These are phyloP conservation scores for Apiospora malaysiana DNA, from an alignment of 2,329 filamentous ascomycete species.

Conservation along the genomic window DNA sequence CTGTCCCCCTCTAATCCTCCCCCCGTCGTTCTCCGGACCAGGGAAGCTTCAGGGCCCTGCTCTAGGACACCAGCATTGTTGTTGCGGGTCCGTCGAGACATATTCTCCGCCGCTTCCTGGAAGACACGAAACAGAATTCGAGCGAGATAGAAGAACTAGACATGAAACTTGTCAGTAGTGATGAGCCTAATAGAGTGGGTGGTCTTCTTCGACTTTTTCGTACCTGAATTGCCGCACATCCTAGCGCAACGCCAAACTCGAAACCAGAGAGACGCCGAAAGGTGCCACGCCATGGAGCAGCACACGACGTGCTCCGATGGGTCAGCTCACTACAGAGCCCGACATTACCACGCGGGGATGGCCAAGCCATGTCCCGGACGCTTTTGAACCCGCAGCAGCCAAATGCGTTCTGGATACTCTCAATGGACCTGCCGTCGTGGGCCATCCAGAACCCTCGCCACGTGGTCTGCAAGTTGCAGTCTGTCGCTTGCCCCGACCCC, in stretches of 20 bases:
- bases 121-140: background rate
- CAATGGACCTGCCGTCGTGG: conserved; percentile 57
- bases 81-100: background rate
- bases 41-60: background rate
- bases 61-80: background rate
- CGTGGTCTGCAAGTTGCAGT: conserved; percentile 60
- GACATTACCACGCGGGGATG: conserved; percentile 40
- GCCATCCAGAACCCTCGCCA: conserved; percentile 62
- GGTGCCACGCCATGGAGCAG: conserved; percentile 60
- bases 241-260: conserved; percentile 59
- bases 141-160: background rate
- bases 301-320: conserved; percentile 54
- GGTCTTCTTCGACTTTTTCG: conserved; percentile 21
- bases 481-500: conserved; percentile 37
- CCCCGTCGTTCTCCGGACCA: background rate
- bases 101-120: background rate
- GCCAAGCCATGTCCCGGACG: conserved; percentile 65
- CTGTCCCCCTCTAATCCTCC: background rate
- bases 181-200: background rate
- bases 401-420: conserved; percentile 68
- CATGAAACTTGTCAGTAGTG: background rate
- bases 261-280: conserved; percentile 60
- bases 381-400: conserved; percentile 70
- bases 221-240: conserved; percentile 63
- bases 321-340: conserved; percentile 53